A percentile compares a stretch with the other conserved stretches of the same genome.
phyloP scores from a whole-genome alignment of 2,329 filamentous ascomycete species.

The Trichoderma koningiopsis region DNA sequence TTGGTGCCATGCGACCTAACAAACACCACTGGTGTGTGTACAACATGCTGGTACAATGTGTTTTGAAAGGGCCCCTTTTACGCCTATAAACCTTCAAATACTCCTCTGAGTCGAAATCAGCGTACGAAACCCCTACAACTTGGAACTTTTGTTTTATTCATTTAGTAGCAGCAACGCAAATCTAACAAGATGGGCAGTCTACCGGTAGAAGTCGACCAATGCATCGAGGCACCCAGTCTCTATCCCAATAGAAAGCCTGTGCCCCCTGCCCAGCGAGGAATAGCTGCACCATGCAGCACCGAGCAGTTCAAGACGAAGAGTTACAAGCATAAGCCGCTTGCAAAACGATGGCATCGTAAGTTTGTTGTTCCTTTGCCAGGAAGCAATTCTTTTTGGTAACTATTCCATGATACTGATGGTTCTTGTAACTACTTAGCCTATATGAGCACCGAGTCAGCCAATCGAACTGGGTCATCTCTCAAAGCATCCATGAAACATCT shows the following conservation, averaged over 20 bases:
- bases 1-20: neutral
- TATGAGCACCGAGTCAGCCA: constrained; percentile 15
- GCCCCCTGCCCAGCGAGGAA: constrained; percentile 5
- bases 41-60: neutral
- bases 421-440: neutral
- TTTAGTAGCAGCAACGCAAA: neutral
- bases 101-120: neutral
- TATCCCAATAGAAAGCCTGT: constrained; percentile 12
- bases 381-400: neutral
- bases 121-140: neutral
- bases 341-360: constrained; percentile 19
- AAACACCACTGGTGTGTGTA: no score
- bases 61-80: neutral
- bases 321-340: constrained; percentile 7
- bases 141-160: neutral
- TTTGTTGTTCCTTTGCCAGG: neutral
- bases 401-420: neutral
- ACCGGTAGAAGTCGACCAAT: neutral
- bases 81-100: neutral
- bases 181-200: constrained; percentile 14
- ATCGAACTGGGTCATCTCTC: constrained; percentile 8
- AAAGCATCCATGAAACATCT: constrained; percentile 9
- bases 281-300: neutral
- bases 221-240: neutral
- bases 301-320: constrained; percentile 19